Evolutionary conservation across 495 filamentous ascomycete genomes (phyloP), one percentile per base, ranked within the genome.

Genomic region (Margaritispora aquatica): DNA sequence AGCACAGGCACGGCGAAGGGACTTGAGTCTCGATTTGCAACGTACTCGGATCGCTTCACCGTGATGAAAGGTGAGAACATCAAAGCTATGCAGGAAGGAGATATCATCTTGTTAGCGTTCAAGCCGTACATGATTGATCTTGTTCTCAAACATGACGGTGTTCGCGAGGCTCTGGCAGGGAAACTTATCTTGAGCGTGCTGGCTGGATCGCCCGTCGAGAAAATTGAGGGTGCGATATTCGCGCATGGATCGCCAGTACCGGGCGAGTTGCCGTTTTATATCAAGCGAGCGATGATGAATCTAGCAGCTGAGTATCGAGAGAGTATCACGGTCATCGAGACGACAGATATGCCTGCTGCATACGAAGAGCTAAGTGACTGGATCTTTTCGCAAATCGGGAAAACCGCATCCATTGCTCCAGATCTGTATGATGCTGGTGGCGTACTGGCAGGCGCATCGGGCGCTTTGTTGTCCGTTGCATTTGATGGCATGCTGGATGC

Each of bases 171-270:
- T 1, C 71, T 96, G 0, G 64, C 73, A 7, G 87, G 86, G 1
- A 97, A 96, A 62, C 73, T 96, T 1, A 73, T 97, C 2, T 87
- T 97, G 63, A 88, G 84, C 67, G 89, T 96, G 57, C 79, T 90
- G 29, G 92, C 89, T 0, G 92, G 92, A 21, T 84, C 92, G 7
- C 81, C 85, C 0, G 78, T 81, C 0, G 54, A 76, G 10, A 80
- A 90, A 59, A 77, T 96, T 26, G 75, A 81, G 56, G 66, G 68
- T 2, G 77, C 79, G 19, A 72, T 95, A 1, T 79, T 80, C 51
- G 73, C 73, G 0, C 70, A 69, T 20, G 69, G 48, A 10, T 34
- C 24, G 10, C 10, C 8, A 21, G 27, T 70, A 74, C 61, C 68
- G 64, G 41, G 56, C 68, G 79, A 73, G 73, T 70, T 21, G 70